phyloP scores from a whole-genome alignment of 2,329 filamentous ascomycete genomes.

The Ascomycota sp. region DNA sequence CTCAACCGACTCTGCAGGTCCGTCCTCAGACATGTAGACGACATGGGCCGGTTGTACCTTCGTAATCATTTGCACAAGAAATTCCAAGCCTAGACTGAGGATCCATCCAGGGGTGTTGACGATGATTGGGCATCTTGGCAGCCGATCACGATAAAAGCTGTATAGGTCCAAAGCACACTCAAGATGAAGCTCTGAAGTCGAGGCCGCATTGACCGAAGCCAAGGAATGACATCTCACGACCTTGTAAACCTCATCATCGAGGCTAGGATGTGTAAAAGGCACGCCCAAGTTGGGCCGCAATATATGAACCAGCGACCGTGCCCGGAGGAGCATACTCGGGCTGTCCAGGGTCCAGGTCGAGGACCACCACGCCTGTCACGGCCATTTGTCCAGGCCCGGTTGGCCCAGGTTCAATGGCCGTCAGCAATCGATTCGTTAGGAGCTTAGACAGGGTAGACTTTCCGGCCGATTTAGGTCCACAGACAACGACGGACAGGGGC shows the following conservation, averaged over 20 bases:
- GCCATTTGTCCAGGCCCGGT: slow-evolving; percentile 2
- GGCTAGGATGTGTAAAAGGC: slow-evolving; percentile 39
- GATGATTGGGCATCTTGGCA: slow-evolving; percentile 33
- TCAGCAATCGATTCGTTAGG: slow-evolving; percentile 46
- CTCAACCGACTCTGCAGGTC: slow-evolving; percentile 35
- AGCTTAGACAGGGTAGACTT: slow-evolving; percentile 57
- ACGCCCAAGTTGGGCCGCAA: slow-evolving; percentile 41
- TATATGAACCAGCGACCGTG: slow-evolving; percentile 43
- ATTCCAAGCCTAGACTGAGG: slow-evolving; percentile 45
- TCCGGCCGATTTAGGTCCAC: slow-evolving; percentile 51
- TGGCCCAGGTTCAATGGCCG: slow-evolving; percentile 9
- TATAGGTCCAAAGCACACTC: slow-evolving; percentile 44
- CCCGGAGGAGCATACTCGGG: slow-evolving; percentile 55
- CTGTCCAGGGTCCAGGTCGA: slow-evolving; percentile 62
- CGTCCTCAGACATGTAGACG: slow-evolving; percentile 48
- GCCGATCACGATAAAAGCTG: slow-evolving; percentile 28
- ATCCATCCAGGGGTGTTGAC: slow-evolving; percentile 63
- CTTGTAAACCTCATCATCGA: slow-evolving; percentile 11
- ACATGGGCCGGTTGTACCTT: slow-evolving; percentile 37
- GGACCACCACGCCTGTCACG: slow-evolving; percentile 25
- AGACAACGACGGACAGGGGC: slow-evolving; percentile 31
- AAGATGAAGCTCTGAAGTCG: slow-evolving; percentile 46
- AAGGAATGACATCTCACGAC: slow-evolving; percentile 44
- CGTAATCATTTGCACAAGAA: slow-evolving; percentile 36
- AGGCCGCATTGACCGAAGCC: slow-evolving; percentile 41